Evolutionary conservation across 2,329 filamentous ascomycete genomes (phyloP).

Genomic region (Penicillium thymicola): DNA sequence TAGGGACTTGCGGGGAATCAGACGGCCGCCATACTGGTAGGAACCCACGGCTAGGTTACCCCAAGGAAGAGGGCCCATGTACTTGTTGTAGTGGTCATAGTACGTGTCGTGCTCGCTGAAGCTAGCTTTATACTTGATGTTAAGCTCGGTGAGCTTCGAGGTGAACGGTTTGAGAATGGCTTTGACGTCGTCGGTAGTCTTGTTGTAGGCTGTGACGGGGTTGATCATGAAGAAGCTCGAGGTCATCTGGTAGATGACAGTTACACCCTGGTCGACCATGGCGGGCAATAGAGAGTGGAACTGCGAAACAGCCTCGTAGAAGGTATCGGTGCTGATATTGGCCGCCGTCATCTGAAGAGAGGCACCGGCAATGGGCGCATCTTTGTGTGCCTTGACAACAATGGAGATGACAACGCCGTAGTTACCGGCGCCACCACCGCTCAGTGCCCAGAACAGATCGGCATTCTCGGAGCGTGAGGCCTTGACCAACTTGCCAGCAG

Average conservation of each 20-base stretch:
- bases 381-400: constrained; percentile 52
- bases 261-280: constrained; percentile 51
- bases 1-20: constrained; percentile 37
- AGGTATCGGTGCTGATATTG: constrained; percentile 43
- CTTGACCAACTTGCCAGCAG: constrained; percentile 20
- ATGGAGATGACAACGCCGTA: constrained; percentile 58
- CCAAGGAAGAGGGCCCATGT: constrained; percentile 31
- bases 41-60: constrained; percentile 26
- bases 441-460: constrained; percentile 23
- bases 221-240: constrained; percentile 48
- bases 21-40: constrained; percentile 33
- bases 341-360: constrained; percentile 42
- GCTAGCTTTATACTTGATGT: constrained; percentile 32
- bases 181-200: constrained; percentile 45
- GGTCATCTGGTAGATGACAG: constrained; percentile 51
- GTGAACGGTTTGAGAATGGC: constrained; percentile 47
- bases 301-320: constrained; percentile 51
- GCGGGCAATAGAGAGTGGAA: constrained; percentile 50
- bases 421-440: constrained; percentile 49
- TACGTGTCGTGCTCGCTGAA: constrained; percentile 33
- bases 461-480: constrained; percentile 13
- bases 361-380: constrained; percentile 44
- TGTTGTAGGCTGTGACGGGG: constrained; percentile 49
- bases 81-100: constrained; percentile 34
- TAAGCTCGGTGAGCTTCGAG: constrained; percentile 37